A percentile compares a stretch with the other conserved stretches of the same genome.
Conservation (phyloP, 177 flowering plant genomes). For the Vitis hybrid region DNA sequence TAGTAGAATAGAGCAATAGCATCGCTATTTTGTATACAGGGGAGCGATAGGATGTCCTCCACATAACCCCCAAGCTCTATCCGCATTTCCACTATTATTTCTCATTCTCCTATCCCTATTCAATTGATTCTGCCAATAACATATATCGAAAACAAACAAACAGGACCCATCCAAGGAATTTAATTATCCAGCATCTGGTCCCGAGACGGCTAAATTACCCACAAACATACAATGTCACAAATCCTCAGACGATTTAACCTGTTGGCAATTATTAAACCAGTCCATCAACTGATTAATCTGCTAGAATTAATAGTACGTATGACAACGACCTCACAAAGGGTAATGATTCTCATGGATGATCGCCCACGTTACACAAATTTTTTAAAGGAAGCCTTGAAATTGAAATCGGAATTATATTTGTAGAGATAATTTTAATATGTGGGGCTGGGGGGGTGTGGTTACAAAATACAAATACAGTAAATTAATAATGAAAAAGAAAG, state of each 20-base stretch:
- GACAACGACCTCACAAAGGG: not conserved
- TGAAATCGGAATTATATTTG: too few relatives aligned
- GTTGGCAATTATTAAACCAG: not conserved
- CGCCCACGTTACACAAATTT: too few relatives aligned
- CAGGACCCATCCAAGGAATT: constrained; percentile 19
- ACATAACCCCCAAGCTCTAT: not conserved
- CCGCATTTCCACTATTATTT: not conserved
- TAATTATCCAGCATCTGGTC: constrained; percentile 22
- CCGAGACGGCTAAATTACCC: constrained; percentile 13
- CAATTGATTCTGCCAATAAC: not conserved
- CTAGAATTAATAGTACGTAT: not conserved
- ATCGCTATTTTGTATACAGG: too few relatives aligned
- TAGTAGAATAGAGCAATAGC: too few relatives aligned
- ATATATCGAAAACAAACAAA: constrained; percentile 7
- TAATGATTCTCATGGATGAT: not conserved
- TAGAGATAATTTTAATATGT: too few relatives aligned
- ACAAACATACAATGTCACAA: constrained; percentile 3
- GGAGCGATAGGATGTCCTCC: too few relatives aligned
- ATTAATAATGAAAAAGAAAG: too few relatives aligned
- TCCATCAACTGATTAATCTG: constrained; percentile 4
- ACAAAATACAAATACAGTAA: too few relatives aligned
- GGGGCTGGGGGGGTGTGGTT: too few relatives aligned
- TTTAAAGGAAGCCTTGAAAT: too few relatives aligned
- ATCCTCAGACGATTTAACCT: not conserved
- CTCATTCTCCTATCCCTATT: not conserved